Evolutionary conservation across 345 rosid genomes (phyloP).

Genomic region (Draba incana): DNA sequence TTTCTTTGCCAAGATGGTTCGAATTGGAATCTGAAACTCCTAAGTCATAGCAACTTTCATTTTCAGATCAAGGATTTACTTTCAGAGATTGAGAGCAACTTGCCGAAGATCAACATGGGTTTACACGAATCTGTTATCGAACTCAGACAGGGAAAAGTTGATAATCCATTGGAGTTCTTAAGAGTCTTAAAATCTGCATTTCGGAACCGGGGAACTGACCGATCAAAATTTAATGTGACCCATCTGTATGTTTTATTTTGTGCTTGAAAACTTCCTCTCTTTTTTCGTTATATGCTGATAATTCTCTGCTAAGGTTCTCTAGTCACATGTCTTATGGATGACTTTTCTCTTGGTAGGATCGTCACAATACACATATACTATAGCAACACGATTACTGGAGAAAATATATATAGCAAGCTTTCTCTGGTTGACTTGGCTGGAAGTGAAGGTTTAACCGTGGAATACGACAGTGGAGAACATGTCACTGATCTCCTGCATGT

Average conservation of each 20-base stretch:
- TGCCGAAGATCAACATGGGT: constrained; percentile 63
- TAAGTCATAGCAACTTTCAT: constrained; percentile 34
- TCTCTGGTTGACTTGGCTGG: constrained; percentile 97
- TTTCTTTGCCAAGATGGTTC: constrained; percentile 30
- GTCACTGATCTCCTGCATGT: constrained; percentile 91
- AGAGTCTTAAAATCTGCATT: constrained; percentile 70
- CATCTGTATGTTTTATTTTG: constrained; percentile 72
- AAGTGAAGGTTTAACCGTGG: constrained; percentile 75
- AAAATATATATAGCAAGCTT: constrained; percentile 84
- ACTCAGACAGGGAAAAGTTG: constrained; percentile 69
- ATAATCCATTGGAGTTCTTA: constrained; percentile 80
- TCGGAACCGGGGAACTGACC: constrained; percentile 64
- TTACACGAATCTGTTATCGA: constrained; percentile 57
- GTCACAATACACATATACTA: constrained; percentile 77
- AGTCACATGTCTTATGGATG: constrained; percentile 35
- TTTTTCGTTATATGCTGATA: not conserved
- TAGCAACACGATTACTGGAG: constrained; percentile 81
- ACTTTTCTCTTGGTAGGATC: constrained; percentile 58
- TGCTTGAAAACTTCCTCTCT: constrained; percentile 14
- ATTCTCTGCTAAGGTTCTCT: constrained; percentile 26
- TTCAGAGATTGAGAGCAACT: constrained; percentile 52
- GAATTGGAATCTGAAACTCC: constrained; percentile 17
- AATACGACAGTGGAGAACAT: constrained; percentile 83
- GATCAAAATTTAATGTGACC: constrained; percentile 67
- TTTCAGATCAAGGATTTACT: constrained; percentile 80